Conservation (phyloP, 768 basidiomycete species). For the Suillus variegatus region DNA sequence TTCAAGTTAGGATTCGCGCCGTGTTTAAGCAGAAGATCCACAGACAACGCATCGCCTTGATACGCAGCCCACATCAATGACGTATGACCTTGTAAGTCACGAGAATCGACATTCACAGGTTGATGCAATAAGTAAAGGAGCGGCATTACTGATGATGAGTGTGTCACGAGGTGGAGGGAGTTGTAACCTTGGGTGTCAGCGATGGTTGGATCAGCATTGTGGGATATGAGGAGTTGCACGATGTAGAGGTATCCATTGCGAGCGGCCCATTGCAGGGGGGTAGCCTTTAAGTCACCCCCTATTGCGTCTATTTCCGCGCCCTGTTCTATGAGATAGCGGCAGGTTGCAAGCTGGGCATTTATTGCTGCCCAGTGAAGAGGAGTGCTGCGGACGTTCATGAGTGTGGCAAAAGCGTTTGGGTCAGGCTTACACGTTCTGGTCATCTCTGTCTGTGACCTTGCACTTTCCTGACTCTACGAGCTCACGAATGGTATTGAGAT, state of each 20-base stretch:
- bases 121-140: constrained; percentile 90
- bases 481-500: constrained; percentile 60
- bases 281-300: constrained; percentile 92
- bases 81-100: constrained; percentile 92
- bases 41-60: constrained; percentile 95
- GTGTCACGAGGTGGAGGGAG: constrained; percentile 91
- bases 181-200: constrained; percentile 96
- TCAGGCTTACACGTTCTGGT: constrained; percentile 67
- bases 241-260: constrained; percentile 96
- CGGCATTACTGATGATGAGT: constrained; percentile 94
- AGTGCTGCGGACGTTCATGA: constrained; percentile 41
- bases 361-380: constrained; percentile 99
- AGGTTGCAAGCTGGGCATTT: constrained; percentile 90
- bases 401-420: neutral
- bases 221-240: constrained; percentile 85
- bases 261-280: constrained; percentile 98
- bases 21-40: constrained; percentile 86
- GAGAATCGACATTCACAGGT: constrained; percentile 87
- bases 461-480: constrained; percentile 74
- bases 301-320: constrained; percentile 94
- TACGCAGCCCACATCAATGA: constrained; percentile 99
- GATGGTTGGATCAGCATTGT: constrained; percentile 92
- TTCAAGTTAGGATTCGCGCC: constrained; percentile 77
- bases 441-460: constrained; percentile 76
- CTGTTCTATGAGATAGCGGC: constrained; percentile 84